Percentiles rank a stretch among this genome's conserved stretches.
These are phyloP conservation scores for Kluyveromyces sp. DNA, from an alignment of 1,139 yeast species.

Conservation along the genomic window DNA sequence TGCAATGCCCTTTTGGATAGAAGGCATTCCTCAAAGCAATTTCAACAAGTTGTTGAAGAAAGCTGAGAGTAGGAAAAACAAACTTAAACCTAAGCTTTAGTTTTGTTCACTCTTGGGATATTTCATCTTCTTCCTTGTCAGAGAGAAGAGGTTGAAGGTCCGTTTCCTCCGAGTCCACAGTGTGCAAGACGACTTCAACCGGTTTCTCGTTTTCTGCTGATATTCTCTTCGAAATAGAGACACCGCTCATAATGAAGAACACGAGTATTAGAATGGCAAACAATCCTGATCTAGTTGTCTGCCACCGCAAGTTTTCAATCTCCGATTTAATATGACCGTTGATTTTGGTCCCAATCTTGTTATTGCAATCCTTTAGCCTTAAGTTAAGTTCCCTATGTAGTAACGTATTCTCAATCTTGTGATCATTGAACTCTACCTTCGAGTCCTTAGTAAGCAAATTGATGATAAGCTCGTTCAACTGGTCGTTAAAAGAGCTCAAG, in stretches of 20 bases:
- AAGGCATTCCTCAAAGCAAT: slow-evolving; percentile 67
- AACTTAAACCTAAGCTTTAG: background rate
- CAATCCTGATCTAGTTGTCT: slow-evolving; percentile 76
- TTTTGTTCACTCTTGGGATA: background rate
- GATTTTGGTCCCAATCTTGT: slow-evolving; percentile 76
- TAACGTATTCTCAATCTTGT: slow-evolving; percentile 75
- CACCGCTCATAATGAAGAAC: slow-evolving; percentile 41
- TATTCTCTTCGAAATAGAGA: slow-evolving; percentile 36
- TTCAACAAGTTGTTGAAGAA: slow-evolving; percentile 29
- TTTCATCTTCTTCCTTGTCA: slow-evolving; percentile 1
- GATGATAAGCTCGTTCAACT: slow-evolving; percentile 62
- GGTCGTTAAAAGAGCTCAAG: slow-evolving; percentile 65
- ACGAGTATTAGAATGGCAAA: slow-evolving; percentile 37
- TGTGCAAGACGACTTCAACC: slow-evolving; percentile 26
- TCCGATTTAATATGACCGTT: slow-evolving; percentile 78
- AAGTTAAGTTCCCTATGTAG: slow-evolving; percentile 64
- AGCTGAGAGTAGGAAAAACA: background rate
- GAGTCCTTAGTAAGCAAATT: slow-evolving; percentile 59
- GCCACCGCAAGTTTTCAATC: slow-evolving; percentile 88
- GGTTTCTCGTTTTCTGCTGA: slow-evolving; percentile 26
- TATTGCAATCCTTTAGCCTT: slow-evolving; percentile 75
- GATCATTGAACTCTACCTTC: slow-evolving; percentile 79
- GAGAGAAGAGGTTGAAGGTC: slow-evolving; percentile 19
- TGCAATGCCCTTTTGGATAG: slow-evolving; percentile 64
- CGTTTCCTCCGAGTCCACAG: slow-evolving; percentile 25